Evolutionary conservation across 2,329 filamentous ascomycete species (phyloP), one percentile per base, ranked within the genome.

Genomic region (Proliferodiscus dingleyae): DNA sequence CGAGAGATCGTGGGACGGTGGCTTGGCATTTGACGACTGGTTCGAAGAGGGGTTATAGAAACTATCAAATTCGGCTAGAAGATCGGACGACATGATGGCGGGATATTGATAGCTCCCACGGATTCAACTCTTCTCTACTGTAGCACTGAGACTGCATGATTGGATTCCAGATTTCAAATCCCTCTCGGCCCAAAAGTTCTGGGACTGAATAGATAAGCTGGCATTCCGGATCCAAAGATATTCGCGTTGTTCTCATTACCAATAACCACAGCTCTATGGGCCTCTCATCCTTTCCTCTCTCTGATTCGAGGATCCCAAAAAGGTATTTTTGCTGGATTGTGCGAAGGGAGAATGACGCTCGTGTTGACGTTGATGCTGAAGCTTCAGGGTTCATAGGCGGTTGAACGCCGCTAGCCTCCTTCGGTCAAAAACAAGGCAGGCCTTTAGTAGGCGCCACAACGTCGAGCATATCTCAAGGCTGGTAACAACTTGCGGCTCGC

Each of bases 31-130:
- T n/a, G 57, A 53, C 38, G 64, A 59, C 13, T 55, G 50, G n/a
- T 57, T 55, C 37, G 54, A 56, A 23, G 67, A 58, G 47, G 64
- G 51, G 49, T 55, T 55, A 42, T 74, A 70, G 53, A 71, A 67
- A 56, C 67, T 69, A 58, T 75, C 78, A 55, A 84, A 82, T 54
- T 80, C 77, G 45, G 78, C 80, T 59, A 83, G 80, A 46, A 84
- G 73, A 64, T 83, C 79, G 51, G 79, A 77, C 55, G 80, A 84
- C 80, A 83, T 84, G 18, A 24, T 50, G 46, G 24, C 23, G 24
- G 28, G 26, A 13, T 16, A 13, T 37, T 13, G 10, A 21, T 10
- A 13, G 19, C 18, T 37, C 13, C 10, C 34, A 37, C 34, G 13
- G 34, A 24, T 2, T 37, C 23, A 8, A 15, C 34, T 22, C 34